phyloP scores from a whole-genome alignment of 495 filamentous ascomycete species.

The Annulohypoxylon moriforme region DNA sequence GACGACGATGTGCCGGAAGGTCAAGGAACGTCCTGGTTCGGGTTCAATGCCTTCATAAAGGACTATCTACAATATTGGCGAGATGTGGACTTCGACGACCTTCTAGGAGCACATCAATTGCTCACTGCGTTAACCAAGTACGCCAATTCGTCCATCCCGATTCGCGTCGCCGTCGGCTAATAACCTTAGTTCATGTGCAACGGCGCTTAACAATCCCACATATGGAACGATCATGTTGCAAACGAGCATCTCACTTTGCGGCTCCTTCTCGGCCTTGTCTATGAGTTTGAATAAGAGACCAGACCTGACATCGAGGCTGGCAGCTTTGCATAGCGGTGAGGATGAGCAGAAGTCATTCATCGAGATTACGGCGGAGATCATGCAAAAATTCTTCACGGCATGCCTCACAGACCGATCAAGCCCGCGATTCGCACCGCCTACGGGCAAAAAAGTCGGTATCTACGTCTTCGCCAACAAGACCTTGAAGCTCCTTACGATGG shows the following conservation, averaged over 20 bases:
- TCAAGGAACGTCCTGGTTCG: slow-evolving; percentile 73
- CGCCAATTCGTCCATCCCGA: slow-evolving; percentile 40
- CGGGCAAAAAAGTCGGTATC: slow-evolving; percentile 87
- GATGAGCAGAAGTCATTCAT: slow-evolving; percentile 76
- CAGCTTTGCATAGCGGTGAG: slow-evolving; percentile 59
- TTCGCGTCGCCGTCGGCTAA: slow-evolving; percentile 17
- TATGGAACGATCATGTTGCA: slow-evolving; percentile 82
- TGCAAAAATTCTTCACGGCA: slow-evolving; percentile 90
- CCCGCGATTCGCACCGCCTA: slow-evolving; percentile 67
- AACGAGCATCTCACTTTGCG: slow-evolving; percentile 79
- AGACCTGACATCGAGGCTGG: slow-evolving; percentile 71
- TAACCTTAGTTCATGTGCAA: slow-evolving; percentile 72
- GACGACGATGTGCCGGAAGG: slow-evolving; percentile 58
- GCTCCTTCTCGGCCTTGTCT: slow-evolving; percentile 79
- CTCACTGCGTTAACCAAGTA: slow-evolving; percentile 79
- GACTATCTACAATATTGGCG: slow-evolving; percentile 83
- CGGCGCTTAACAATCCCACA: slow-evolving; percentile 80
- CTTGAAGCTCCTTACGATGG: slow-evolving; percentile 87
- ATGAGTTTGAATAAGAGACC: slow-evolving; percentile 82
- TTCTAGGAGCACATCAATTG: slow-evolving; percentile 77
- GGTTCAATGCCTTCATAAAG: slow-evolving; percentile 80
- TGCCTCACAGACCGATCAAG: slow-evolving; percentile 85
- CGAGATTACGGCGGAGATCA: slow-evolving; percentile 84
- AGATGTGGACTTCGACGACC: slow-evolving; percentile 78
- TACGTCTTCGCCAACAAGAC: slow-evolving; percentile 92